Conservation (phyloP, 345 rosid genomes). For the Lepidium sativum region DNA sequence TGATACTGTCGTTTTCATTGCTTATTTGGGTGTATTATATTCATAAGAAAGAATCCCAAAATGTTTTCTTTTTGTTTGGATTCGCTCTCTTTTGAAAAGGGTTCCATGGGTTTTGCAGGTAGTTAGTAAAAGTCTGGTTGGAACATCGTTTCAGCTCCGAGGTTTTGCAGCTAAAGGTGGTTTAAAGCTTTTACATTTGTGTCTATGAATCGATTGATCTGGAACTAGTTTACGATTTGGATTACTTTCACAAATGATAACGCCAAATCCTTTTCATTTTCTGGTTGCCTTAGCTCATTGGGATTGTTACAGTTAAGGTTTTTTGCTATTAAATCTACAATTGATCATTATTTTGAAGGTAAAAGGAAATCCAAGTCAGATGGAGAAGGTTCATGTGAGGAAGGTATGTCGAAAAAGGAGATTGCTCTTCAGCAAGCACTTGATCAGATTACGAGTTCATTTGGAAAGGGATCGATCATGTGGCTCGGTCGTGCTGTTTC, state of each 20-base stretch:
- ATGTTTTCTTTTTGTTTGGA: slow-evolving; percentile 5
- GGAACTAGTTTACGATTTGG: not conserved
- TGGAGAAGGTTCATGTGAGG: slow-evolving; percentile 62
- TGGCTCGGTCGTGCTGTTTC: slow-evolving; percentile 74
- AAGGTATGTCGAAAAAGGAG: slow-evolving; percentile 74
- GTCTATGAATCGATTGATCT: not conserved
- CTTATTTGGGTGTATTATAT: not conserved
- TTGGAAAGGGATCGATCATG: slow-evolving; percentile 91
- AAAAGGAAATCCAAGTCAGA: slow-evolving; percentile 63
- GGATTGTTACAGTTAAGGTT: not conserved
- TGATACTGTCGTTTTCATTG: slow-evolving; percentile 5
- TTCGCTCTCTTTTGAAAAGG: not conserved
- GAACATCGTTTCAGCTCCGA: slow-evolving; percentile 42
- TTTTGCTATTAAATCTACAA: not conserved
- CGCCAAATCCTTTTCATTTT: too few species aligned
- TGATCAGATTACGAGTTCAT: slow-evolving; percentile 73
- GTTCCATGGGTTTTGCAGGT: slow-evolving; percentile 36
- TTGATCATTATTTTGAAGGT: slow-evolving; percentile 37
- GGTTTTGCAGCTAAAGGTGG: slow-evolving; percentile 63
- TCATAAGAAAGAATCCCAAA: not conserved
- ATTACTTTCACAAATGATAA: not conserved
- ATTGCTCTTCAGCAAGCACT: slow-evolving; percentile 79
- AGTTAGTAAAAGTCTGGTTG: slow-evolving; percentile 31
- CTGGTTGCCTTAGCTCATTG: too few species aligned
- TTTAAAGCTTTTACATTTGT: slow-evolving; percentile 13